Conservation (phyloP, 2,329 filamentous ascomycete genomes). For the Colletotrichum godetiae region DNA sequence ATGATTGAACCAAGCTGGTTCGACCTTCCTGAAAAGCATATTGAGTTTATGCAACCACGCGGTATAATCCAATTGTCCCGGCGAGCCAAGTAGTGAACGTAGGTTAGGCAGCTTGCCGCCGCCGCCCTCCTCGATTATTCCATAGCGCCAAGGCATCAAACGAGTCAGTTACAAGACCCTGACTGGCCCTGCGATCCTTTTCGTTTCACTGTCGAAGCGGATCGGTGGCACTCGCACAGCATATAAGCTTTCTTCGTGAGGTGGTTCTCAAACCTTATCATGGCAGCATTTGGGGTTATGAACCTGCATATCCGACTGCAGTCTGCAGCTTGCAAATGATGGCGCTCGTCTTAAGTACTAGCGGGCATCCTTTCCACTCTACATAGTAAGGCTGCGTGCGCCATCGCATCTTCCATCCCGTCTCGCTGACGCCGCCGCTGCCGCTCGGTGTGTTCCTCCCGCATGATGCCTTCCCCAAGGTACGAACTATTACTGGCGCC, state of each 20-base stretch:
- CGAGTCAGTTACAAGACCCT: constrained; percentile 17
- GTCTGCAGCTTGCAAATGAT: background rate
- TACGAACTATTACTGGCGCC: constrained; percentile 2
- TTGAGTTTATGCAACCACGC: background rate
- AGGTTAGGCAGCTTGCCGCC: background rate
- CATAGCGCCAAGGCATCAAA: background rate
- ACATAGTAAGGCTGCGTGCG: too few species aligned
- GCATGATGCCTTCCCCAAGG: constrained; percentile 22
- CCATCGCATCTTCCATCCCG: constrained; percentile 26
- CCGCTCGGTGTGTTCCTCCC: background rate
- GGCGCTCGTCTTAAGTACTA: constrained; percentile 17
- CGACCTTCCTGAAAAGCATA: background rate
- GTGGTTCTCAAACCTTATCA: constrained; percentile 6
- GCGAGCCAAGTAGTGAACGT: background rate
- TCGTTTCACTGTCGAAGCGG: constrained; percentile 8
- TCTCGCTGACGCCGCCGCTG: background rate
- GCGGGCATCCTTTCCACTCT: background rate
- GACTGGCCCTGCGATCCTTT: background rate
- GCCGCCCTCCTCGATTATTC: background rate
- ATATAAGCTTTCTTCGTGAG: background rate
- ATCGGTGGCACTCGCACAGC: background rate
- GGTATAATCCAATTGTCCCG: background rate
- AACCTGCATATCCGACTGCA: background rate
- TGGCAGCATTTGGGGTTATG: too few species aligned
- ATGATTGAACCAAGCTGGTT: too few species aligned